phyloP scores from a whole-genome alignment of 805 yeast species.

The Candida mattraensis region DNA sequence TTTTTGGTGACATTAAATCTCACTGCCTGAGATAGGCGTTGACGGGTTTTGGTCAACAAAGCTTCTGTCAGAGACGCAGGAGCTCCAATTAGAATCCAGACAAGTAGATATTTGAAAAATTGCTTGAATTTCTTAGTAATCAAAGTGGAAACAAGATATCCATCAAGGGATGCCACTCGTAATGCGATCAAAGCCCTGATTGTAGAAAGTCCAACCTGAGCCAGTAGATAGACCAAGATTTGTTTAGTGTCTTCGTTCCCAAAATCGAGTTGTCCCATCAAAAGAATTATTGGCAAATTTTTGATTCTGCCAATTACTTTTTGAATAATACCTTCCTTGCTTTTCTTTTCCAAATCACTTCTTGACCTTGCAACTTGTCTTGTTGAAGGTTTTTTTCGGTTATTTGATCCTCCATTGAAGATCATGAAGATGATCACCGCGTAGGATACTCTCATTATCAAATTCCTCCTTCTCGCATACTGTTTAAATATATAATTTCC shows the following conservation, averaged over 20 bases:
- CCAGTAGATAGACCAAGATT: conserved; percentile 32
- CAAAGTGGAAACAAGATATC: conserved; percentile 76
- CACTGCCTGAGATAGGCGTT: conserved; percentile 55
- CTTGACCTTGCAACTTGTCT: neutral
- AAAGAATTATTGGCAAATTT: conserved; percentile 19
- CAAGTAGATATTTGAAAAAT: conserved; percentile 60
- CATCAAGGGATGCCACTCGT: conserved; percentile 84
- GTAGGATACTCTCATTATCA: conserved; percentile 25
- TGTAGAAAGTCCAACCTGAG: conserved; percentile 62
- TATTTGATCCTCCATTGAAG: conserved; percentile 28
- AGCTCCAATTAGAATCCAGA: conserved; percentile 83
- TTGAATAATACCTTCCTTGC: conserved; percentile 1
- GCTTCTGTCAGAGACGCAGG: conserved; percentile 86
- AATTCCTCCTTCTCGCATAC: conserved; percentile 24
- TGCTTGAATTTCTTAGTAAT: conserved; percentile 66
- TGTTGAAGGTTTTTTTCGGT: neutral
- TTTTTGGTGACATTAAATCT: conserved; percentile 64
- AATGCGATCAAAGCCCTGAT: conserved; percentile 72
- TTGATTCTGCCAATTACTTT: conserved; percentile 6
- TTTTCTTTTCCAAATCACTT: conserved; percentile 2
- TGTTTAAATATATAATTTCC: conserved; percentile 14
- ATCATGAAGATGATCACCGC: conserved; percentile 25
- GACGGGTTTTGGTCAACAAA: conserved; percentile 59
- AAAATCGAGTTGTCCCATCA: conserved; percentile 18
- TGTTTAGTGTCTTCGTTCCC: conserved; percentile 12